Percentiles rank a stretch among this genome's conserved stretches.
Evolutionary conservation across 2,329 filamentous ascomycete genomes (phyloP).

Genomic region (Colletotrichum chrysophilum): DNA sequence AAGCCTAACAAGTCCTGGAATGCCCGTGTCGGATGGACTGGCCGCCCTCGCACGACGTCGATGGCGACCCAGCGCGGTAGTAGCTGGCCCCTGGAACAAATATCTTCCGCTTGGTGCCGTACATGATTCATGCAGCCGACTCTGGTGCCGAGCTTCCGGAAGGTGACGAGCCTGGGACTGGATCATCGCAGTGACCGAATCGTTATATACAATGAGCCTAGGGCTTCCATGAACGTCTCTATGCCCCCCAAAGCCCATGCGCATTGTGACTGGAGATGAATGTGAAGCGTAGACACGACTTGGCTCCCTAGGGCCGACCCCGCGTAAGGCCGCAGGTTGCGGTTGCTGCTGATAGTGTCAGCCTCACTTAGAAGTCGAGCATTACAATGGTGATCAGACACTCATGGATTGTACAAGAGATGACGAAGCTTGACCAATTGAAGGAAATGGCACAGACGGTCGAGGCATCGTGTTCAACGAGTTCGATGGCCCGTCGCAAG

Average conservation of each 20-base stretch:
- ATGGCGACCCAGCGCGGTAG: not conserved
- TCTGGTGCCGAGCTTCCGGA: constrained; percentile 53
- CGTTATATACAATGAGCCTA: constrained; percentile 50
- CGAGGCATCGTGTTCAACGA: not conserved
- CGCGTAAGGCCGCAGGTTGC: not conserved
- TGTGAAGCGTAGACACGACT: not conserved
- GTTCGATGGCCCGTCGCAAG: not conserved
- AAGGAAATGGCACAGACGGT: not conserved
- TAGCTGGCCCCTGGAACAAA: not conserved
- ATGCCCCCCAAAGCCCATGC: not conserved
- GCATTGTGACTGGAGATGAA: not conserved
- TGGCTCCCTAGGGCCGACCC: not conserved
- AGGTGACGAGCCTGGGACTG: constrained; percentile 58
- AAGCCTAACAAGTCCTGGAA: constrained; percentile 50
- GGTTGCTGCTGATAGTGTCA: not conserved
- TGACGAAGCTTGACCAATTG: not conserved
- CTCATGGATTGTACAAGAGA: not conserved
- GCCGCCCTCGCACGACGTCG: constrained; percentile 26
- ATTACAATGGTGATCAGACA: not conserved
- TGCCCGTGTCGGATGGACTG: constrained; percentile 43
- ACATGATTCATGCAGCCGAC: constrained; percentile 45
- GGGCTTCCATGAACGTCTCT: constrained; percentile 20
- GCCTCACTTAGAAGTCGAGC: not conserved
- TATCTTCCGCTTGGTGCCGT: constrained; percentile 42
- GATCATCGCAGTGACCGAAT: constrained; percentile 43